phyloP scores from a whole-genome alignment of 2,329 filamentous ascomycete species.

The Fusarium falciforme region DNA sequence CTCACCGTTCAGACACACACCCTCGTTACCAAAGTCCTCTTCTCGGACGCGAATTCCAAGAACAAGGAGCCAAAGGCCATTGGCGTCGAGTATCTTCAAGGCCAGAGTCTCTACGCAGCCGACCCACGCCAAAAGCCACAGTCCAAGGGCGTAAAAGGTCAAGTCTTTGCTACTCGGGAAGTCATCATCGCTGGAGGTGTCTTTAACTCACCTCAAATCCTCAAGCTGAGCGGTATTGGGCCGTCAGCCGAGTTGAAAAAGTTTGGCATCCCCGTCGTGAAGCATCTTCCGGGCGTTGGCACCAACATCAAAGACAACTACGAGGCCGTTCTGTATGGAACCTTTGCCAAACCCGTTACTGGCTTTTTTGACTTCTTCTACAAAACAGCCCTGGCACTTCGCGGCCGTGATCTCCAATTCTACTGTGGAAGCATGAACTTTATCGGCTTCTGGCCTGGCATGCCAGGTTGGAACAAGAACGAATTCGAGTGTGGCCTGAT shows the following conservation, averaged over 20 bases:
- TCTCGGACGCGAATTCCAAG: neutral
- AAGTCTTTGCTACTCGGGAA: neutral
- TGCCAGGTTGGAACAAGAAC: neutral
- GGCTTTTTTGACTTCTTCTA: neutral
- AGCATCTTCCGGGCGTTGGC: neutral
- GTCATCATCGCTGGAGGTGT: neutral
- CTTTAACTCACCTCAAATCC: neutral
- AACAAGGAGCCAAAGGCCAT: neutral
- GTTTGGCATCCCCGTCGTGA: neutral
- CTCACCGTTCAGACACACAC: neutral
- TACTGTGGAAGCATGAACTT: neutral
- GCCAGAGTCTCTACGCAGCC: neutral
- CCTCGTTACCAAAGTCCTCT: neutral
- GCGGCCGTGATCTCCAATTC: neutral
- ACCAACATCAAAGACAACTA: neutral
- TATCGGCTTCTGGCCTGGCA: neutral
- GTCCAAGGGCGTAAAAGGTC: neutral
- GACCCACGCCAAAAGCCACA: neutral
- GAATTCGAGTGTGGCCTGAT: neutral
- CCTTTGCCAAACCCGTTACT: neutral
- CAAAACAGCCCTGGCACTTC: neutral
- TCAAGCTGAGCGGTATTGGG: neutral
- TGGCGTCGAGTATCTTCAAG: neutral
- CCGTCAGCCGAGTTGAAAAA: neutral
- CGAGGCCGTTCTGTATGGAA: neutral